Percentiles rank a stretch among this genome's conserved stretches.
These are phyloP conservation scores for Allium sativum DNA, from an alignment of 106 monocot species.

Conservation along the genomic window DNA sequence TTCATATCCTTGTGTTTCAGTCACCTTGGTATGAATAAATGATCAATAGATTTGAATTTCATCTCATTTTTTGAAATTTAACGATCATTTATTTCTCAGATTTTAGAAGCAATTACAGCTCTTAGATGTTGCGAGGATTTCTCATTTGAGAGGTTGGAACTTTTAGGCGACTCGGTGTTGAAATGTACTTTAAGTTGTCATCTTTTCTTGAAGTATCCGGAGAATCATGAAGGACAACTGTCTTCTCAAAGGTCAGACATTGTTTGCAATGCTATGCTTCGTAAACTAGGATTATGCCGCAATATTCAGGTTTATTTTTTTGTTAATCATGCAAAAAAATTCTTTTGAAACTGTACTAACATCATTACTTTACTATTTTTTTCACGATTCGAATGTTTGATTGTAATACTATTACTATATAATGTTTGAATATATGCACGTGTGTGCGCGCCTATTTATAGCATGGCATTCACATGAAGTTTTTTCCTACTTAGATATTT, in stretches of 20 bases:
- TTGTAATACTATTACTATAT: no score
- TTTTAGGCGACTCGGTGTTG: conserved; percentile 86
- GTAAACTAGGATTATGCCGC: conserved; percentile 42
- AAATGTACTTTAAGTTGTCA: conserved; percentile 76
- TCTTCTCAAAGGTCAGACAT: conserved; percentile 35
- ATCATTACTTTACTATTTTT: background rate
- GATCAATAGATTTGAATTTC: background rate
- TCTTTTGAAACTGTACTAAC: background rate
- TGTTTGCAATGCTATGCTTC: conserved; percentile 77
- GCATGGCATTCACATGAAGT: no score
- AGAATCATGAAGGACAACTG: conserved; percentile 74
- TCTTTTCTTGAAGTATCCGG: conserved; percentile 62
- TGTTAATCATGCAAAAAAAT: background rate
- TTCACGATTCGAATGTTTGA: no score
- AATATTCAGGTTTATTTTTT: conserved; percentile 58
- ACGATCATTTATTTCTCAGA: conserved; percentile 25
- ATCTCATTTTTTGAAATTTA: background rate
- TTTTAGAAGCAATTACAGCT: conserved; percentile 88
- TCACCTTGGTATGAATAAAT: conserved; percentile 45
- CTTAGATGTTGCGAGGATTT: conserved; percentile 73
- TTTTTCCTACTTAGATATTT: no score
- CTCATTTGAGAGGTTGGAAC: conserved; percentile 82
- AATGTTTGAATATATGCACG: no score
- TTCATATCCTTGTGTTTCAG: conserved; percentile 28
- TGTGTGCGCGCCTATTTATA: no score